phyloP scores from a whole-genome alignment of 179 eudicot species.

The Beta macrorhiza region DNA sequence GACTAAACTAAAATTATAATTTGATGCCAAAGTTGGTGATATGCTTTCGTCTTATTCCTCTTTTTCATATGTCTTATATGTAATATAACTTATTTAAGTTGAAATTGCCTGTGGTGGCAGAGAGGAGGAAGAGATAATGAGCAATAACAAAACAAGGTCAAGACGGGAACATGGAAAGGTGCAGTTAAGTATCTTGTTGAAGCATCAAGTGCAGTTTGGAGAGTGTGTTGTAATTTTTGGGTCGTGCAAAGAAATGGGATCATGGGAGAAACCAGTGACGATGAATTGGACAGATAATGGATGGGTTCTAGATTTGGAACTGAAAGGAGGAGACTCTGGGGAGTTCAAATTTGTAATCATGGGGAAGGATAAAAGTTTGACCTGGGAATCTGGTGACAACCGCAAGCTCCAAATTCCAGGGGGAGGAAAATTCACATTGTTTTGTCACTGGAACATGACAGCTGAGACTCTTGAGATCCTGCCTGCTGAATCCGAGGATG shows the following conservation, averaged over 20 bases:
- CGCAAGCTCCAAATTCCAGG: constrained; percentile 56
- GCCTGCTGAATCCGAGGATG: constrained; percentile 40
- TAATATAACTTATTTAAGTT: neutral
- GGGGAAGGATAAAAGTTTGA: constrained; percentile 49
- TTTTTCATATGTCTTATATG: neutral
- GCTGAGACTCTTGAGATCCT: constrained; percentile 48
- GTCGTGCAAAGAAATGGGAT: constrained; percentile 69
- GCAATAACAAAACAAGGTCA: constrained; percentile 29
- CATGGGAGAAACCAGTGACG: constrained; percentile 67
- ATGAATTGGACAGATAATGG: constrained; percentile 84
- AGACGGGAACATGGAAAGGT: constrained; percentile 50
- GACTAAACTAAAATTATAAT: neutral
- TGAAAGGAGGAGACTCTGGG: constrained; percentile 46
- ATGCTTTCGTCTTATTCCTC: neutral
- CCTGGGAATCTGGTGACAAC: constrained; percentile 86
- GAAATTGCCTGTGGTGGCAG: constrained; percentile 34
- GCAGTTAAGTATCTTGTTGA: constrained; percentile 47
- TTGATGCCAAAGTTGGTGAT: neutral
- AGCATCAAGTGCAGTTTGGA: constrained; percentile 89
- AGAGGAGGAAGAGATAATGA: constrained; percentile 43
- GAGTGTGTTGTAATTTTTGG: constrained; percentile 78
- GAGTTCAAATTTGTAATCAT: constrained; percentile 82
- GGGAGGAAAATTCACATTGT: constrained; percentile 57
- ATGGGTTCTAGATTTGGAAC: constrained; percentile 66
- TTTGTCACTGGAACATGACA: constrained; percentile 71